Conservation (phyloP, 495 filamentous ascomycete genomes). For the Cercophora newfieldiana region DNA sequence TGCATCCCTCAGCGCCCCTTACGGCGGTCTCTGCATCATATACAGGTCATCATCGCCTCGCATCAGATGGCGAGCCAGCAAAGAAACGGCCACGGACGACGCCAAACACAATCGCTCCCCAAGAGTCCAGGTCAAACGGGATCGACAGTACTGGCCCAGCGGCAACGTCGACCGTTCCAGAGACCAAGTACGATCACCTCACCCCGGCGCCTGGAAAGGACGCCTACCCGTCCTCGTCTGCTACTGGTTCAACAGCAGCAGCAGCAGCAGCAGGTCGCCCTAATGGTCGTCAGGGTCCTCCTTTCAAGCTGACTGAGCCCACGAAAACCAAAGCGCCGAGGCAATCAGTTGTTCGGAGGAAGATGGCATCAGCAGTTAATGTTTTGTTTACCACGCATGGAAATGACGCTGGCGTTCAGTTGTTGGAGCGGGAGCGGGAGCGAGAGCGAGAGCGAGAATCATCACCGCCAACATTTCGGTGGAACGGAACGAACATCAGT, state of each 20-base stretch:
- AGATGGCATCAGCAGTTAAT: not conserved
- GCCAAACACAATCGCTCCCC: slow-evolving; percentile 1
- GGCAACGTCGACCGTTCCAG: not conserved
- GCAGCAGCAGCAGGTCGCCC: not conserved
- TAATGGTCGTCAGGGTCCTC: not conserved
- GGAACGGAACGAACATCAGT: not conserved
- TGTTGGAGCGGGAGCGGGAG: not conserved
- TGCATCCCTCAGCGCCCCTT: not conserved
- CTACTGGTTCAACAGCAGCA: not conserved
- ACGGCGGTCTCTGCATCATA: slow-evolving; percentile 17
- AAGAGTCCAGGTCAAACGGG: slow-evolving; percentile 7
- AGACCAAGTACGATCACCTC: not conserved
- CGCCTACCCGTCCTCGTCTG: not conserved
- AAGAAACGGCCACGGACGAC: slow-evolving; percentile 23
- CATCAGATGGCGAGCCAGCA: slow-evolving; percentile 13
- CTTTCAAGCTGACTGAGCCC: not conserved
- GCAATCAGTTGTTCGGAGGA: not conserved
- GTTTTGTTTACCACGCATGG: not conserved
- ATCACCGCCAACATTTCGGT: not conserved
- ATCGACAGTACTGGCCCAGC: not conserved
- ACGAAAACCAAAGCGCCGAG: not conserved
- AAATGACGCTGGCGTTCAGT: not conserved
- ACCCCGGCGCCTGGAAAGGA: not conserved
- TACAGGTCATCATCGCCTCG: not conserved
- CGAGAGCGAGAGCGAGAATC: too few relatives aligned